Evolutionary conservation across 331 rosid species (phyloP).

Genomic region (Ulmus americana): DNA sequence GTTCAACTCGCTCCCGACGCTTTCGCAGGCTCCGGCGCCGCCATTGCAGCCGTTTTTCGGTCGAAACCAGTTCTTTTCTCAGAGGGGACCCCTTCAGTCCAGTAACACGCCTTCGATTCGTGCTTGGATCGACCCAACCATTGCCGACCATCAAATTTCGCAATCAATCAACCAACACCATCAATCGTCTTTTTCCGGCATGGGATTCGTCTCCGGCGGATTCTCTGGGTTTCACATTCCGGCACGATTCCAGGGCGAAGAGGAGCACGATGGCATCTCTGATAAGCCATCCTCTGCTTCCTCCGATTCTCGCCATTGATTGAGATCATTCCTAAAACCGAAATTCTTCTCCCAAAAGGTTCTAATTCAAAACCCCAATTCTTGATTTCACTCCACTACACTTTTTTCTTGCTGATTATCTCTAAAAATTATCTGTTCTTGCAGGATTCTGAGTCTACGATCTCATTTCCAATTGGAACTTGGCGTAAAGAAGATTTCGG

Average conservation of each 20-base stretch:
- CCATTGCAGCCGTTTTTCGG: constrained; percentile 39
- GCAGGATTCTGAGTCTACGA: constrained; percentile 25
- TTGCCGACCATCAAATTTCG: constrained; percentile 39
- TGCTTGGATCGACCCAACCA: constrained; percentile 73
- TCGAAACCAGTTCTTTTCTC: constrained; percentile 60
- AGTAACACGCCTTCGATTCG: constrained; percentile 84
- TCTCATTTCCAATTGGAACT: constrained; percentile 4
- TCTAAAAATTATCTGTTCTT: neutral
- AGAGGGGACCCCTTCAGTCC: constrained; percentile 99
- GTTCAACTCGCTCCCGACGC: constrained; percentile 40
- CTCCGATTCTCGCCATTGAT: constrained; percentile 91
- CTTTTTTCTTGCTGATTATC: neutral
- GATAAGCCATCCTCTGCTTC: constrained; percentile 91
- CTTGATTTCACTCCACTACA: neutral
- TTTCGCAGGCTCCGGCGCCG: constrained; percentile 27
- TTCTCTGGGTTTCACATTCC: constrained; percentile 73
- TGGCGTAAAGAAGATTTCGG: constrained; percentile 34
- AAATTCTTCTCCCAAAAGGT: constrained; percentile 37
- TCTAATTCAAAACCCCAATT: constrained; percentile 18
- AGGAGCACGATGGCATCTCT: constrained; percentile 75
- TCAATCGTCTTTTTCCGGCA: constrained; percentile 38
- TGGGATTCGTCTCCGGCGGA: constrained; percentile 54
- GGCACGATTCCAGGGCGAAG: constrained; percentile 86
- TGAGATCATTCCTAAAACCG: neutral
- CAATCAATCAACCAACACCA: constrained; percentile 37